Evolutionary conservation across 148 eudicot genomes (phyloP).

Genomic region (Chenopodium formosanum): DNA sequence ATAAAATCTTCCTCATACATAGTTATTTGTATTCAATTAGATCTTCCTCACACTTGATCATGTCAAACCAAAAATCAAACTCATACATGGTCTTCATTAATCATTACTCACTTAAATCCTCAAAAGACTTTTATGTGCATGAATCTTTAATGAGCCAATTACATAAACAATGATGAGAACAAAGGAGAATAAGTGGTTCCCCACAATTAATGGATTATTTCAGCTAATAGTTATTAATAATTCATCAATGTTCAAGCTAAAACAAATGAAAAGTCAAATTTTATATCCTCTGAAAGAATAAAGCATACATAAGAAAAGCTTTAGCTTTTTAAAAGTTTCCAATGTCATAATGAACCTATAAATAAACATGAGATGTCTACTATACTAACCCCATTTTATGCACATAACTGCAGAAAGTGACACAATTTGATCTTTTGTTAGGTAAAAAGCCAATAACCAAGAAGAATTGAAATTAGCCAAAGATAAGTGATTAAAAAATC

Average conservation of each 20-base stretch:
- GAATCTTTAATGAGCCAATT: neutral
- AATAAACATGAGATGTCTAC: neutral
- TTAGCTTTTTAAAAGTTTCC: slow-evolving; percentile 21
- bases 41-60: too few species aligned
- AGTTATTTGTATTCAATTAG: too few species aligned
- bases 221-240: neutral
- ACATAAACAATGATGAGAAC: neutral
- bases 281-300: neutral
- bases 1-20: too few species aligned
- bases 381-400: neutral
- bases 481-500: neutral
- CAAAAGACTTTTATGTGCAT: neutral
- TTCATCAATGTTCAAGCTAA: slow-evolving; percentile 1
- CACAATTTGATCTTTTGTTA: slow-evolving; percentile 3
- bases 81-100: too few species aligned
- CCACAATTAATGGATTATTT: neutral
- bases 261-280: slow-evolving; percentile 3
- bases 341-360: slow-evolving; percentile 16
- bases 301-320: slow-evolving; percentile 14
- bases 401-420: neutral
- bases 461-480: neutral
- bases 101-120: too few species aligned
- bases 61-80: too few species aligned
- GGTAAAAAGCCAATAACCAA: slow-evolving; percentile 15
- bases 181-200: neutral